A percentile compares a stretch with the other conserved stretches of the same genome.
Evolutionary conservation across 2,329 filamentous ascomycete genomes (phyloP).

Genomic region (Pleoardoris graminearum): DNA sequence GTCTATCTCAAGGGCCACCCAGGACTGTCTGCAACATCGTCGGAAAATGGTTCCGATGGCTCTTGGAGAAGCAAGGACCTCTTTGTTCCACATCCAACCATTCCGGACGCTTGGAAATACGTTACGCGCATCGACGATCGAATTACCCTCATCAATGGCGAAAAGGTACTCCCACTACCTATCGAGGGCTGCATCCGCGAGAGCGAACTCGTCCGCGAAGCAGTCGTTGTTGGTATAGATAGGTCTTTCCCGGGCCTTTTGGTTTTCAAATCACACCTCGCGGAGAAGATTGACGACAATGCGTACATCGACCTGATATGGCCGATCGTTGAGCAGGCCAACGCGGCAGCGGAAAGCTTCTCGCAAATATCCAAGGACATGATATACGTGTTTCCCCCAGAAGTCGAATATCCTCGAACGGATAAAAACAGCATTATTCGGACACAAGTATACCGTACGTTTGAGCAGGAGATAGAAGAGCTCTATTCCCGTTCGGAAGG

Average conservation of each 20-base stretch:
- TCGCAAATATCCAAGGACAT: constrained; percentile 58
- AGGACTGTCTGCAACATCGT: constrained; percentile 49
- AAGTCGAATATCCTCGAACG: constrained; percentile 54
- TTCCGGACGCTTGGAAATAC: constrained; percentile 53
- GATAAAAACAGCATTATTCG: constrained; percentile 63
- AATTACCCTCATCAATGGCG: constrained; percentile 54
- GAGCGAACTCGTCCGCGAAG: constrained; percentile 58
- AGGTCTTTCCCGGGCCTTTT: constrained; percentile 58
- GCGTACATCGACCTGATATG: constrained; percentile 55
- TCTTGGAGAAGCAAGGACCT: constrained; percentile 57
- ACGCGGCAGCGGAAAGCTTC: constrained; percentile 56
- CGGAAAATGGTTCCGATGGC: constrained; percentile 46
- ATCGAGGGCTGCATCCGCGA: constrained; percentile 60
- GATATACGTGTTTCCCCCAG: constrained; percentile 53
- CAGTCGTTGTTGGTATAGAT: constrained; percentile 61
- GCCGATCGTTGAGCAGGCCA: constrained; percentile 57
- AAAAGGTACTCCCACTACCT: constrained; percentile 54
- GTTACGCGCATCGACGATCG: constrained; percentile 53
- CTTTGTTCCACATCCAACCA: constrained; percentile 51
- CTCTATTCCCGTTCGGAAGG: constrained; percentile 44
- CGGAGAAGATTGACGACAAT: constrained; percentile 46
- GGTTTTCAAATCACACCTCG: constrained; percentile 56
- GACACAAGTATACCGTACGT: constrained; percentile 55
- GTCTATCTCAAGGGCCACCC: constrained; percentile 45
- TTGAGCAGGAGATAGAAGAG: constrained; percentile 53